Conservation (phyloP, 108 stramenopile genomes). For the Stephanodiscus minutulus region DNA sequence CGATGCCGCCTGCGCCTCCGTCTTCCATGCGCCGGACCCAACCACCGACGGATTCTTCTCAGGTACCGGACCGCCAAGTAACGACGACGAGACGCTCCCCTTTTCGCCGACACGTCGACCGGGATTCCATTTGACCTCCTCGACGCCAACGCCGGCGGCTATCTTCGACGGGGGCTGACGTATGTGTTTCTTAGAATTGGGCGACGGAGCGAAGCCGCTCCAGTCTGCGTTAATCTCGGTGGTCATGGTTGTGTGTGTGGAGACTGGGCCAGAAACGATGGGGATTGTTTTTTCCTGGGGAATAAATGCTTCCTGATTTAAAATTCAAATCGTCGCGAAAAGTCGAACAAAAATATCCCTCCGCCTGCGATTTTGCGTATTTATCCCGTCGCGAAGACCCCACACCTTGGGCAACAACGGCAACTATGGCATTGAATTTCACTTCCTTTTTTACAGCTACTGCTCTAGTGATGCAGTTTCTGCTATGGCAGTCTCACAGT, state of each 20-base stretch:
- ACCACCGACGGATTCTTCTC: conserved; percentile 18
- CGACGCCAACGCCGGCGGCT: conserved; percentile 20
- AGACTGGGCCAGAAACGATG: too few species aligned
- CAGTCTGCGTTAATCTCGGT: conserved; percentile 48
- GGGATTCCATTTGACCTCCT: conserved; percentile 15
- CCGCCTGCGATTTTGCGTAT: too few species aligned
- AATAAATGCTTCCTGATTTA: background rate
- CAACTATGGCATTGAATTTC: background rate
- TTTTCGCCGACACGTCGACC: conserved; percentile 20
- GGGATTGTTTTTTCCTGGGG: background rate
- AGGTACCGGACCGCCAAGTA: conserved; percentile 34
- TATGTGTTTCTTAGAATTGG: conserved; percentile 36
- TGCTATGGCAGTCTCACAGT: conserved; percentile 13
- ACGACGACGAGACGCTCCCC: conserved; percentile 13
- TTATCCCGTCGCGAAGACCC: too few species aligned
- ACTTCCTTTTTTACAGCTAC: background rate
- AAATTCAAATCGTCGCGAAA: background rate
- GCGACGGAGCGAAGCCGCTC: conserved; percentile 44
- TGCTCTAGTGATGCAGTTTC: background rate
- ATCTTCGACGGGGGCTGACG: conserved; percentile 30
- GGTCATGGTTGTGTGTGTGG: background rate
- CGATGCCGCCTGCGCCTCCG: conserved; percentile 50
- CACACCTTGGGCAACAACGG: too few species aligned
- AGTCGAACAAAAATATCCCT: too few species aligned
- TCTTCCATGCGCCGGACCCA: conserved; percentile 37